These are phyloP conservation scores for Yarrowia divulgata DNA, from an alignment of 805 yeast species.

Conservation along the genomic window DNA sequence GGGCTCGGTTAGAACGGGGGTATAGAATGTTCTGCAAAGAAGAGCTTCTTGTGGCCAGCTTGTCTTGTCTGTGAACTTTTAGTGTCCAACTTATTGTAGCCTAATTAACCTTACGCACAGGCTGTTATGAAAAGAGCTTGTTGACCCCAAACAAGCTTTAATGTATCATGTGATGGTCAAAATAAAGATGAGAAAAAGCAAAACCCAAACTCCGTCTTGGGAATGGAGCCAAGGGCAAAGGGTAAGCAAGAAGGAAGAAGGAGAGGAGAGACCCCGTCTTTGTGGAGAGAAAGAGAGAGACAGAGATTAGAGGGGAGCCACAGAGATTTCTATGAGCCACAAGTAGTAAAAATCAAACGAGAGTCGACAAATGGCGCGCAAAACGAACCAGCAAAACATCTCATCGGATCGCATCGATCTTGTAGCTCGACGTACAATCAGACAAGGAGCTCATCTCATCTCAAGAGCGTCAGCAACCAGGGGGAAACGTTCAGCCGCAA, in stretches of 20 bases:
- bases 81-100: constrained; percentile 7
- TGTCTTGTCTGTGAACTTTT: background rate
- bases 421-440: too few relatives aligned
- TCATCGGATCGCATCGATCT: too few relatives aligned
- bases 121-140: background rate
- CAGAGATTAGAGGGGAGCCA: too few relatives aligned
- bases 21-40: background rate
- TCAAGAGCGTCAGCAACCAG: too few relatives aligned
- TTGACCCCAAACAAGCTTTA: background rate
- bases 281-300: background rate
- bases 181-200: constrained; percentile 3
- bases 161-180: constrained; percentile 13
- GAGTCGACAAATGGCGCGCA: too few relatives aligned
- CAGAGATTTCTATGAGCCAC: too few relatives aligned
- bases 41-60: background rate
- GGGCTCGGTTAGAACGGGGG: background rate
- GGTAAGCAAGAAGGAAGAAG: too few relatives aligned
- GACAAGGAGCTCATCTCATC: too few relatives aligned
- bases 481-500: too few relatives aligned
- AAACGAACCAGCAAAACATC: too few relatives aligned
- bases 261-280: too few relatives aligned
- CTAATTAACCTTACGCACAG: constrained; percentile 13
- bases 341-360: too few relatives aligned
- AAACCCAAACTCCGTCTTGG: background rate
- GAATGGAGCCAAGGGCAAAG: background rate